Evolutionary conservation across 2,329 filamentous ascomycete genomes (phyloP).

Genomic region (Penicillium sp.): DNA sequence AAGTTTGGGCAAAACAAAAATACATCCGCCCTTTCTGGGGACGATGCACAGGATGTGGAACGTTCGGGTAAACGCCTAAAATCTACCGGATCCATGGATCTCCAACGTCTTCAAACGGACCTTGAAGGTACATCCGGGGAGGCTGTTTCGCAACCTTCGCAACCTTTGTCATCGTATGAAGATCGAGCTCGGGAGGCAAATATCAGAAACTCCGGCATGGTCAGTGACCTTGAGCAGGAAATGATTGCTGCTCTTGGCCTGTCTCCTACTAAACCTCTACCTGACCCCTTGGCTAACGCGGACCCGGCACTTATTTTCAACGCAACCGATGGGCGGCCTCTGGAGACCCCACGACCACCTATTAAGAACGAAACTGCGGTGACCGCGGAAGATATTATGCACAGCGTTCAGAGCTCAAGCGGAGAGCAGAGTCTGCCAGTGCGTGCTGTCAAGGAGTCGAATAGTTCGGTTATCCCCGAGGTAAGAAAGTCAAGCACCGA

Average conservation of each 20-base stretch:
- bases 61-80: constrained; percentile 6
- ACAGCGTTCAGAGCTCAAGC: background rate
- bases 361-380: background rate
- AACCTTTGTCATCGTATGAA: background rate
- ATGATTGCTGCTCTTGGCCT: constrained; percentile 25
- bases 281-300: background rate
- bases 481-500: background rate
- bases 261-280: constrained; percentile 16
- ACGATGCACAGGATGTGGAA: constrained; percentile 5
- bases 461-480: background rate
- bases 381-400: background rate
- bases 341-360: background rate
- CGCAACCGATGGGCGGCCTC: background rate
- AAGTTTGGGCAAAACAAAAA: constrained; percentile 14
- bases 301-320: background rate
- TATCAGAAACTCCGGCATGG: constrained; percentile 1
- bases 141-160: background rate
- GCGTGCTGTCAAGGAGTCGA: constrained; percentile 4
- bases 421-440: constrained; percentile 9
- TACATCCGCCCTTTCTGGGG: constrained; percentile 1
- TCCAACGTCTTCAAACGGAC: background rate
- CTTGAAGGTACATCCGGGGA: background rate
- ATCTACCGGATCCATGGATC: constrained; percentile 6
- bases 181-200: background rate
- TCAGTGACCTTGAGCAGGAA: constrained; percentile 20